phyloP scores from a whole-genome alignment of 1,139 yeast species.

The Eremothecium sinecaudum region DNA sequence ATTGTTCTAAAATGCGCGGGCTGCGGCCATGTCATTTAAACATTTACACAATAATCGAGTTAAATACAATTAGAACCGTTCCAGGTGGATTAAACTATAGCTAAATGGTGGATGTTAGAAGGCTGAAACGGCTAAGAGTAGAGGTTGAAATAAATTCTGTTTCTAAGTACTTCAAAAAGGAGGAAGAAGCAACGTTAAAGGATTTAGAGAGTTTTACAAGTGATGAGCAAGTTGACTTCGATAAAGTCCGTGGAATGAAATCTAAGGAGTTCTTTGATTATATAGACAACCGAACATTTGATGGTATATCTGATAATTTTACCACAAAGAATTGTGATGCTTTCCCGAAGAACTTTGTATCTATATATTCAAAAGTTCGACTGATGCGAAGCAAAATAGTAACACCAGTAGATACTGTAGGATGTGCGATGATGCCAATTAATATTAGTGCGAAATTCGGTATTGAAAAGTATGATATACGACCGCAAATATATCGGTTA shows the following conservation, averaged over 20 bases:
- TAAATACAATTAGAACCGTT: no score
- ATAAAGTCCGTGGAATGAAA: constrained; percentile 22
- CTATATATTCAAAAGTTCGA: constrained; percentile 53
- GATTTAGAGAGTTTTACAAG: neutral
- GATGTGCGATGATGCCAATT: constrained; percentile 70
- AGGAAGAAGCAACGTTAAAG: neutral
- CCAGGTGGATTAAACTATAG: no score
- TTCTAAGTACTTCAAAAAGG: constrained; percentile 19
- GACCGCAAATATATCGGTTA: constrained; percentile 48
- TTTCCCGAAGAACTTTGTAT: constrained; percentile 42
- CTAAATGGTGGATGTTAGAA: neutral
- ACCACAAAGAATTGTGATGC: constrained; percentile 7
- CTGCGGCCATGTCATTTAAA: no score
- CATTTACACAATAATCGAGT: no score
- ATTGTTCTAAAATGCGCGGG: no score
- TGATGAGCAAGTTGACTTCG: constrained; percentile 15
- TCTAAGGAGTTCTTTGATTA: constrained; percentile 24
- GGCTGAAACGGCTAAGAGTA: constrained; percentile 11
- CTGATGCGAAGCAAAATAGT: constrained; percentile 51
- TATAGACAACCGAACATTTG: constrained; percentile 20
- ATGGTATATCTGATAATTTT: constrained; percentile 9
- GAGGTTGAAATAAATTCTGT: constrained; percentile 12
- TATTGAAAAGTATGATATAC: constrained; percentile 20
- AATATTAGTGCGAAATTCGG: constrained; percentile 31
- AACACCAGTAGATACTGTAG: constrained; percentile 86